Percentiles rank a stretch among this genome's conserved stretches.
Evolutionary conservation across 31 red algal species (phyloP).

Genomic region (Porphyra umbilicalis): DNA sequence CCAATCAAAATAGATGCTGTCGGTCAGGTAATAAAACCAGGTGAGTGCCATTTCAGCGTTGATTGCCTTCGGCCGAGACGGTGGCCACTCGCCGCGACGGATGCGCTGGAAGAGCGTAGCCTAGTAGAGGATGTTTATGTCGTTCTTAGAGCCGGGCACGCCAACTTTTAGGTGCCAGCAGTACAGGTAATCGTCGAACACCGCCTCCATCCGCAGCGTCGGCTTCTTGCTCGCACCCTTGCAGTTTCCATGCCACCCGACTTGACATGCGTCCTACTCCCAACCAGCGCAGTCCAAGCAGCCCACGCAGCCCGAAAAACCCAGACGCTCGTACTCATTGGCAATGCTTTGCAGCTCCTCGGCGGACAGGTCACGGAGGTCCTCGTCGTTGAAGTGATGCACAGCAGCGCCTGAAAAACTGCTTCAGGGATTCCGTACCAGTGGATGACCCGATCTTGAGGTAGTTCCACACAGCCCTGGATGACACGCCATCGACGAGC

Average conservation of each 20-base stretch:
- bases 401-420: constrained; percentile 3
- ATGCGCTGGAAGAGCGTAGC: constrained; percentile 24
- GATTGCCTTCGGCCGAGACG: not conserved
- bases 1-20: too few relatives aligned
- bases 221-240: constrained; percentile 44
- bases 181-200: constrained; percentile 41
- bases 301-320: constrained; percentile 32
- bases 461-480: too few relatives aligned
- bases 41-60: not conserved
- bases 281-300: constrained; percentile 36
- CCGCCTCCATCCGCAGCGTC: constrained; percentile 23
- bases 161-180: constrained; percentile 44
- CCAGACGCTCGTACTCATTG: constrained; percentile 3
- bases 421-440: constrained; percentile 12
- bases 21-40: too few relatives aligned
- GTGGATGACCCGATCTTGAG: too few relatives aligned
- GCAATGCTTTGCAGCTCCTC: constrained; percentile 21
- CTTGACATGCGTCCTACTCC: constrained; percentile 27
- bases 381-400: constrained; percentile 15
- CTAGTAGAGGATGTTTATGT: constrained; percentile 31
- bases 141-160: constrained; percentile 32
- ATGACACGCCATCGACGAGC: too few relatives aligned
- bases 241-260: constrained; percentile 23
- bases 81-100: constrained; percentile 21
- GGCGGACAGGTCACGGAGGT: constrained; percentile 5